A percentile compares a stretch with the other conserved stretches of the same genome.
phyloP scores from a whole-genome alignment of 192 early-diverging fungal species.

The Coemansia sp. region DNA sequence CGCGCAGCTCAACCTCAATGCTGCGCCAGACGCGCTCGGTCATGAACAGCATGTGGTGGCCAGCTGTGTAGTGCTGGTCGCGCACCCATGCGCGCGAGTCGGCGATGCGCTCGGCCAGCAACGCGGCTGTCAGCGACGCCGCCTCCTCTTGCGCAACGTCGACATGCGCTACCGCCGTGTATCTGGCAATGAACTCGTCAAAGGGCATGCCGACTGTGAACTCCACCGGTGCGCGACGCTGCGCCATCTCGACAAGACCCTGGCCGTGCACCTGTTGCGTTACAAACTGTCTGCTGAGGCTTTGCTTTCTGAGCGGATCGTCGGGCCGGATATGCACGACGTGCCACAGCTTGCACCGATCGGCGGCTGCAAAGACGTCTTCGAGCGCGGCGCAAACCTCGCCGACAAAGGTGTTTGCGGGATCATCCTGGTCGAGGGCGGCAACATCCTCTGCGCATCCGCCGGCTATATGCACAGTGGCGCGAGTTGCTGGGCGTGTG shows the following conservation, averaged over 20 bases:
- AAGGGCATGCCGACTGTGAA: conserved; percentile 71
- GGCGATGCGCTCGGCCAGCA: conserved; percentile 35
- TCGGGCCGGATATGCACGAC: conserved; percentile 80
- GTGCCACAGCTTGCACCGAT: conserved; percentile 77
- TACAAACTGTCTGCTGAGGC: conserved; percentile 64
- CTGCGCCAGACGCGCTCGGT: conserved; percentile 65
- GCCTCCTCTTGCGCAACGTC: neutral
- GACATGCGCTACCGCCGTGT: conserved; percentile 56
- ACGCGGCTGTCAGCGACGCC: conserved; percentile 4
- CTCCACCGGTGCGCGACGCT: conserved; percentile 64
- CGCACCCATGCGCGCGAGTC: conserved; percentile 49
- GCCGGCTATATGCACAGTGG: conserved; percentile 34
- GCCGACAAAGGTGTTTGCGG: conserved; percentile 51
- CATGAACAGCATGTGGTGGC: conserved; percentile 62
- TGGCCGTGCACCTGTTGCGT: conserved; percentile 68
- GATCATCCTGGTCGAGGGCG: conserved; percentile 29
- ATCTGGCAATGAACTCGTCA: conserved; percentile 73
- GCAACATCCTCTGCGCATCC: conserved; percentile 12
- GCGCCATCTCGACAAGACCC: conserved; percentile 69
- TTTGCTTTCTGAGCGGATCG: conserved; percentile 54
- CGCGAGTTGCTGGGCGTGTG: conserved; percentile 69
- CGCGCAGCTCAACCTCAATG: conserved; percentile 62
- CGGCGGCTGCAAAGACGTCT: conserved; percentile 76
- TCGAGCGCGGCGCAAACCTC: conserved; percentile 68
- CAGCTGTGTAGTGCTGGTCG: conserved; percentile 55